Base-by-base conservation (phyloP, 106 monocot species). In the Acorus calamus region DNA sequence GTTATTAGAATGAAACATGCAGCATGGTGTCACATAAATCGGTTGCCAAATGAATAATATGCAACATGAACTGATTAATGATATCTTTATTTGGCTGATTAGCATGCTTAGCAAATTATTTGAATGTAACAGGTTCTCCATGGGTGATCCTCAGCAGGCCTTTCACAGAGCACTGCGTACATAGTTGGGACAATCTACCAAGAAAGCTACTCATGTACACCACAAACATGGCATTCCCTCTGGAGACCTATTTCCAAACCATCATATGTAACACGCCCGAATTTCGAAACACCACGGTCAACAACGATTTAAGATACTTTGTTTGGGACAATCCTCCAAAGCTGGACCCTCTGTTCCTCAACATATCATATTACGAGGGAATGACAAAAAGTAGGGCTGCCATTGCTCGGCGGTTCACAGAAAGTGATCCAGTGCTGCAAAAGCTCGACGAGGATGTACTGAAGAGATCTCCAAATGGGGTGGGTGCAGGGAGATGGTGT, bases 191-290 rank as follows among this genome's bases (percentile, higher is more conserved):
- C n/a, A 93, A 89, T 61, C 86, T 93, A 56, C 93, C 93, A 2
- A 76, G 93, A 44, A 85, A 78, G 11, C 76, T 93, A n/a, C 78
- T 93, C 11, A 89, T 93, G 93, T 93, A 93, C 67, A 83, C 81
- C 60, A 14, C 89, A 2, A 93, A 93, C 60, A 78, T 81, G 5
- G 66, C 80, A 4, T 93, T 83, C 69, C 60, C 93, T 1, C 71
- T 69, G 47, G 93, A 93, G 66, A 67, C 89, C 55, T 93, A 93
- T 78, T 93, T 93, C 78, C 93, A 93, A 48, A 89, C 93, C 3
- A 71, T 83, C 4, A 78, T 89, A 2, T 93, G 93, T 80, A 93
- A 89, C 52, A 64, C 80, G 2, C 80, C 83, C 2, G 76, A 81
- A 8, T 93, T 93, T 61, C 42, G 42, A 10, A 93, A 93, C 78